These are phyloP conservation scores for Beauveria caledonica DNA, from an alignment of 2,329 filamentous ascomycete genomes.

Conservation along the genomic window DNA sequence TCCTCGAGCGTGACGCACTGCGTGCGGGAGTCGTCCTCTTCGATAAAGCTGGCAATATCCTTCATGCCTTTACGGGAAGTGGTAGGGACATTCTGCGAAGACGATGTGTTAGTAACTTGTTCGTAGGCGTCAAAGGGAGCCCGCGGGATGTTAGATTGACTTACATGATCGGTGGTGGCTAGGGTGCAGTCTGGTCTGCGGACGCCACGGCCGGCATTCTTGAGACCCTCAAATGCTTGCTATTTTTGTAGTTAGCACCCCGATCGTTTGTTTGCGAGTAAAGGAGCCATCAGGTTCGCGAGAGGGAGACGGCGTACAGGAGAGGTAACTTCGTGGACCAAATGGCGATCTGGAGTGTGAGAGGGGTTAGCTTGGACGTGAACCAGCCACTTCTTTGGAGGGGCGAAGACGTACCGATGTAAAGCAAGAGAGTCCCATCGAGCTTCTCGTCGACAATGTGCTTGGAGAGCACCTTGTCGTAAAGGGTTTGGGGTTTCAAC, in stretches of 20 bases:
- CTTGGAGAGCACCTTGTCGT: conserved; percentile 94
- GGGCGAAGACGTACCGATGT: conserved; percentile 62
- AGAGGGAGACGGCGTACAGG: conserved; percentile 51
- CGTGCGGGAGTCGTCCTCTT: conserved; percentile 85
- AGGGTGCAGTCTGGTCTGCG: conserved; percentile 94
- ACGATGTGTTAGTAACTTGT: not conserved
- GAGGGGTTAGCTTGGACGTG: not conserved
- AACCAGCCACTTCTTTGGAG: not conserved
- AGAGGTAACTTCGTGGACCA: conserved; percentile 97
- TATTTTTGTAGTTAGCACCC: conserved; percentile 26
- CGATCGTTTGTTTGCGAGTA: not conserved
- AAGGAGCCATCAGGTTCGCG: not conserved
- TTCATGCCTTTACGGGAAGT: conserved; percentile 86
- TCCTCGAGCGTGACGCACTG: conserved; percentile 96
- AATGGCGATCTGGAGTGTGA: conserved; percentile 65
- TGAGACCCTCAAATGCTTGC: conserved; percentile 96
- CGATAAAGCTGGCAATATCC: conserved; percentile 86
- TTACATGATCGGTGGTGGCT: conserved; percentile 91
- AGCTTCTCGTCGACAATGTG: conserved; percentile 94
- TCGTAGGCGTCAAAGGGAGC: too few relatives aligned
- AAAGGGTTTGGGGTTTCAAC: conserved; percentile 71
- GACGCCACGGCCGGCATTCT: conserved; percentile 79
- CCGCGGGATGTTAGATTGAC: conserved; percentile 23
- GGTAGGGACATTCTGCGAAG: conserved; percentile 78
- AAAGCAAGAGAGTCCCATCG: conserved; percentile 85